Evolutionary conservation across 306 rosid genomes (phyloP), one percentile per base, ranked within the genome.

Genomic region (Spatholobus suberectus): DNA sequence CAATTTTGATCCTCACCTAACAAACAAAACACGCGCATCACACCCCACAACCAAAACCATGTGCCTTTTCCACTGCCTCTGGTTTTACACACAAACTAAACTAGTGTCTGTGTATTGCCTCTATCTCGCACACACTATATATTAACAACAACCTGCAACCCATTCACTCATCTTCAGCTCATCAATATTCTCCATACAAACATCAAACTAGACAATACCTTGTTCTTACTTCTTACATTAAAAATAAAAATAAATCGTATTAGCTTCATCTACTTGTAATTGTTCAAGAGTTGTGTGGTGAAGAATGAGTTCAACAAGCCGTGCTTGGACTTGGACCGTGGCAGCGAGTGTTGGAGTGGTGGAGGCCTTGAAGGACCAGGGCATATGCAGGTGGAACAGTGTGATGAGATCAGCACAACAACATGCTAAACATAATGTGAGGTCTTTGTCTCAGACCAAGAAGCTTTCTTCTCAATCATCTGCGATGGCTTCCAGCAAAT

Each of bases 321-420:
- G 77, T n/a, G 87, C 78, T 26, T 75, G 89, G 85, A 49, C 18
- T 2, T 81, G 86, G 87, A 52, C 27, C 2, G 86, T 79, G 32
- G 89, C 85, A 23, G 46, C 84, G 1, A 82, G 84, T 68, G 82
- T 86, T 47, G 89, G 84, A 32, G 82, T 79, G 26, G 86, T 86
- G 72, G 89, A 79, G 51, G 85, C 82, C 8, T 72, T 85, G 88
- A 87, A 88, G 76, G 91, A 92, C 49, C 92, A 90, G 73, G 97
- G 92, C 11, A 17, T 90, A 9, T 87, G 93, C 63, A 83, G 91
- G 78, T 85, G 88, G 92, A 90, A 86, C 62, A 49, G 55, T 70
- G 69, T 77, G 0, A 41, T 87, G 59, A 87, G 85, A 57, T 81
- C 85, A 70, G 72, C 86, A 26, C 90, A 84, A 18, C 88, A 89